Percentiles rank a stretch among this genome's conserved stretches.
Conservation (phyloP, 108 stramenopile genomes). For the Fragilaria radians region DNA sequence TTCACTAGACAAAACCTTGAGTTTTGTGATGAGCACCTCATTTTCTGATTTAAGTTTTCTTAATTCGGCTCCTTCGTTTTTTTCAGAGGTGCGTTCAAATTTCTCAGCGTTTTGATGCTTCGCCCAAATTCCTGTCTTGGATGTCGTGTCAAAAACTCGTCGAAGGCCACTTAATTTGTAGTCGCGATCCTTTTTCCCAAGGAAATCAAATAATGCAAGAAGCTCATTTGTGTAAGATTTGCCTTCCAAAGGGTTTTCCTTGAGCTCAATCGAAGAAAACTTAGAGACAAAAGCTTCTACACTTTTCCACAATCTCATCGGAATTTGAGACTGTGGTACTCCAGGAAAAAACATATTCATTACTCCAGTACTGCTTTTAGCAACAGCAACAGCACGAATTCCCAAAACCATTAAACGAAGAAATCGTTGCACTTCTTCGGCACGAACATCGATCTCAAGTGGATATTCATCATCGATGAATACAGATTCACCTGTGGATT, state of each 20-base stretch:
- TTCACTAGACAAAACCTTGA: not conserved
- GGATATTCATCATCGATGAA: not conserved
- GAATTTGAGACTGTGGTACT: not conserved
- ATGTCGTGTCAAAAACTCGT: not conserved
- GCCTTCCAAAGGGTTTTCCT: not conserved
- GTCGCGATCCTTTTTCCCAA: not conserved
- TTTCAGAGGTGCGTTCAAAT: not conserved
- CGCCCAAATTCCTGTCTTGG: not conserved
- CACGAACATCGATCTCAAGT: not conserved
- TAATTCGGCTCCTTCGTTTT: not conserved
- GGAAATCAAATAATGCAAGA: not conserved
- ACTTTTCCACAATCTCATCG: not conserved
- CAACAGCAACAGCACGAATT: not conserved
- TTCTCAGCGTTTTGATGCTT: not conserved
- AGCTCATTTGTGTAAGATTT: not conserved
- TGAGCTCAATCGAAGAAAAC: not conserved
- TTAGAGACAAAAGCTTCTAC: not conserved
- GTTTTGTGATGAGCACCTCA: not conserved
- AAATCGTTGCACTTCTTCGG: not conserved
- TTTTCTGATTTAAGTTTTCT: not conserved
- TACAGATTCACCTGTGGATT: conserved; percentile 5
- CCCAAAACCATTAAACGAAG: not conserved
- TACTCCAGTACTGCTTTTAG: not conserved
- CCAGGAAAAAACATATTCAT: not conserved
- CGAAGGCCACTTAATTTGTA: not conserved